Base-by-base conservation (phyloP, 805 yeast genomes). In the Komagataella mondaviorum region DNA sequence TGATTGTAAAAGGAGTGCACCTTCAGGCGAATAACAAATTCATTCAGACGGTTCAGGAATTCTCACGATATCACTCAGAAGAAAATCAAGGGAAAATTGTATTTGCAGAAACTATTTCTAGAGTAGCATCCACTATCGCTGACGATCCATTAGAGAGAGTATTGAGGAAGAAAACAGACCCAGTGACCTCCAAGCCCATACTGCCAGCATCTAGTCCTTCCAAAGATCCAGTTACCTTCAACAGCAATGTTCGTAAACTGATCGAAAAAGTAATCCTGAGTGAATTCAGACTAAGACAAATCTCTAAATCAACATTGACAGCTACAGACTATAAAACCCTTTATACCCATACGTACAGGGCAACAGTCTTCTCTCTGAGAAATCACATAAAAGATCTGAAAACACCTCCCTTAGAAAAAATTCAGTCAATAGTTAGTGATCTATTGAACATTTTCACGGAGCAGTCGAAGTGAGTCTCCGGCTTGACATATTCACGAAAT, bases 301-400 rank as follows among this genome's bases (percentile, higher is more conserved):
- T 68, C 58, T 63, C 7, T 23, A 65, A 46, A 58, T 56, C 55
- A 6, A 53, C 47, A n/a, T 48, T 57, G 49, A 59, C 52, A 55
- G 61, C 52, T 24, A 60, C 45, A 55, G 69, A 52, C 53, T 65
- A 56, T 61, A 66, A 54, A 56, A 66, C 58, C n/a, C 55, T 72
- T n/a, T 67, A 65, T 55, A 59, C 63, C 49, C 62, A 66, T 53
- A 62, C 72, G 0, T 65, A 60, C 52, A 61, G 63, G 49, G 64
- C 73, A 0, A 62, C 72, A 3, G 68, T 67, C 51, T 72, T 71
- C 52, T 62, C 72, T 6, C 63, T 69, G 45, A 57, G 75, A 45
- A 51, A 57, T 2, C 62, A 59, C 14, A 48, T 56, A 6, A 55
- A 51, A 24, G 49, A 36, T 39, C 45, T 51, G 49, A 7, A 53